These are phyloP conservation scores for Nakazawaea molendinolei DNA, from an alignment of 805 yeast genomes.

Conservation along the genomic window DNA sequence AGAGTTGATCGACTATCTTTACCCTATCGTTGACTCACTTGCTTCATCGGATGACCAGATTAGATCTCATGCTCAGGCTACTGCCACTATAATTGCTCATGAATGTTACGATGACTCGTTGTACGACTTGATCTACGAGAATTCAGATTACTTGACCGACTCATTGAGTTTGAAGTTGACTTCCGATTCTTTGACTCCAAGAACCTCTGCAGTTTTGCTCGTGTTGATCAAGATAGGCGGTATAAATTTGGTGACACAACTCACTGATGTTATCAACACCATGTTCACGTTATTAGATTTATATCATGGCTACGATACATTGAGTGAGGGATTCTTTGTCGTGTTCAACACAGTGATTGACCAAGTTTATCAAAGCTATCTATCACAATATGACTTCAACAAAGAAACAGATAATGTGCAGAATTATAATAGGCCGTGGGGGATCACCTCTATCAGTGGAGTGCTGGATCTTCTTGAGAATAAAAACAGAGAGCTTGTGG, in stretches of 20 bases:
- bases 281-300: slow-evolving; percentile 74
- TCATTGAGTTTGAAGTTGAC: slow-evolving; percentile 65
- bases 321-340: slow-evolving; percentile 68
- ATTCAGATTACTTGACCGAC: slow-evolving; percentile 78
- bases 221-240: slow-evolving; percentile 72
- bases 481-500: slow-evolving; percentile 22
- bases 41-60: slow-evolving; percentile 46
- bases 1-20: slow-evolving; percentile 65
- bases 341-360: slow-evolving; percentile 58
- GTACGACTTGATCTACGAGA: slow-evolving; percentile 47
- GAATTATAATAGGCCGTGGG: slow-evolving; percentile 47
- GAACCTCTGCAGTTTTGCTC: slow-evolving; percentile 62
- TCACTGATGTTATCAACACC: slow-evolving; percentile 68
- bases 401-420: slow-evolving; percentile 12
- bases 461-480: slow-evolving; percentile 37
- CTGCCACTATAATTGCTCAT: slow-evolving; percentile 44
- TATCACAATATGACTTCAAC: slow-evolving; percentile 22
- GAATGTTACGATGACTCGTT: slow-evolving; percentile 53
- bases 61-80: slow-evolving; percentile 44
- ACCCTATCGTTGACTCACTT: slow-evolving; percentile 65
- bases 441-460: slow-evolving; percentile 38
- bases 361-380: slow-evolving; percentile 35
- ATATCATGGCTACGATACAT: slow-evolving; percentile 72
- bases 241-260: slow-evolving; percentile 48
- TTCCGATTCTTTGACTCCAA: slow-evolving; percentile 66